phyloP scores from a whole-genome alignment of 148 eudicot species.

The Spergularia marina region DNA sequence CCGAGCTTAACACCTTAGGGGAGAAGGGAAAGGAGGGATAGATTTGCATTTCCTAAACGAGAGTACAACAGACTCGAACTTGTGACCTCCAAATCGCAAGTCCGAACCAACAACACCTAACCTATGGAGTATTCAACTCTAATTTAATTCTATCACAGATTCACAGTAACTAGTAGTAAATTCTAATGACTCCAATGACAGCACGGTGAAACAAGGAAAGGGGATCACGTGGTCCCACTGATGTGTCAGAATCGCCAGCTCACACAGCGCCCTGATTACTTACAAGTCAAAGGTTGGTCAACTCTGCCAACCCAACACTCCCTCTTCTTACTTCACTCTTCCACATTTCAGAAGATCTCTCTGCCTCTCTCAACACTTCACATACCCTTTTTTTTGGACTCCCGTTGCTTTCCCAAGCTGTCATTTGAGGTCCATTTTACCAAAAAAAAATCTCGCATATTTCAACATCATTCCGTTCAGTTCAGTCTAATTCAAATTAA shows the following conservation, averaged over 20 bases:
- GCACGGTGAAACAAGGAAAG: neutral
- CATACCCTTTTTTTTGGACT: constrained; percentile 20
- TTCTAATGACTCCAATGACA: too few relatives aligned
- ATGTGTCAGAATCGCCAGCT: constrained; percentile 31
- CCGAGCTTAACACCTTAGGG: too few relatives aligned
- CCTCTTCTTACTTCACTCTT: neutral
- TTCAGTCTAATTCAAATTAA: neutral
- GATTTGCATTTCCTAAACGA: too few relatives aligned
- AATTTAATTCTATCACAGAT: too few relatives aligned
- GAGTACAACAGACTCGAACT: too few relatives aligned
- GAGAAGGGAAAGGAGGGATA: too few relatives aligned
- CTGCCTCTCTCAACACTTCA: neutral
- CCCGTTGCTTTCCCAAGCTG: constrained; percentile 24
- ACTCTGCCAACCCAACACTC: constrained; percentile 25
- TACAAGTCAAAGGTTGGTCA: constrained; percentile 32
- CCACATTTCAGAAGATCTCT: constrained; percentile 13
- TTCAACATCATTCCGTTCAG: neutral
- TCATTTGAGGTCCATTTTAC: neutral
- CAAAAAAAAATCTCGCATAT: too few relatives aligned
- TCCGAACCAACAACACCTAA: too few relatives aligned
- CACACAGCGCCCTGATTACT: constrained; percentile 14
- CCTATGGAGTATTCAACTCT: too few relatives aligned
- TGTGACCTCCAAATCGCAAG: too few relatives aligned
- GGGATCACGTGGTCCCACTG: constrained; percentile 26
- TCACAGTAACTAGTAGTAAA: too few relatives aligned